A percentile compares a stretch with the other conserved stretches of the same genome.
These are phyloP conservation scores for Beauveria caledonica DNA, from an alignment of 2,329 filamentous ascomycete genomes.

Conservation along the genomic window DNA sequence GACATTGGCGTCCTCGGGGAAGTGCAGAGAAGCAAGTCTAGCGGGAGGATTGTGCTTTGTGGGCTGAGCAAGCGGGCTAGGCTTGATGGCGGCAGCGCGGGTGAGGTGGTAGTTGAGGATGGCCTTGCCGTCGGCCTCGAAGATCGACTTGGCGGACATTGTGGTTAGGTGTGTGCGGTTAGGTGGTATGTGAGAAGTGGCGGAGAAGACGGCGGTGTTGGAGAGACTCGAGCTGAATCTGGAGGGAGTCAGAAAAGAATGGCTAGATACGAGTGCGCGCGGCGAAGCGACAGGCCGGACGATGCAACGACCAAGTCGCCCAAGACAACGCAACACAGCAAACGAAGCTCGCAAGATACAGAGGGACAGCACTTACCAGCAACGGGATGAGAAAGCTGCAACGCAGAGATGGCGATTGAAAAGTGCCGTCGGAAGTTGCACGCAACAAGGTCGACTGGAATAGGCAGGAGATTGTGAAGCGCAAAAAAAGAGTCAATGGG, in stretches of 20 bases:
- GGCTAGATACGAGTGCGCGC: not conserved
- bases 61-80: conserved; percentile 77
- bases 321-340: not conserved
- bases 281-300: not conserved
- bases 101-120: conserved; percentile 99
- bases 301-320: not conserved
- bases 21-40: conserved; percentile 86
- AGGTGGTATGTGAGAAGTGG: conserved; percentile 16
- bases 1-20: conserved; percentile 79
- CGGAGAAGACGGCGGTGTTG: not conserved
- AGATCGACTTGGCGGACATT: conserved; percentile 75
- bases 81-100: conserved; percentile 94
- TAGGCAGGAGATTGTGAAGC: not conserved
- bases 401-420: not conserved
- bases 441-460: not conserved
- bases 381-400: not conserved
- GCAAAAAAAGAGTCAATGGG: conserved; percentile 6
- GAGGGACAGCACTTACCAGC: not conserved
- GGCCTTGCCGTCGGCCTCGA: conserved; percentile 99
- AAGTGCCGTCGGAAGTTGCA: not conserved
- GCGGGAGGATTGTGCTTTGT: conserved; percentile 86
- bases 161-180: conserved; percentile 20
- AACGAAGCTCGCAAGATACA: not conserved
- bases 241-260: conserved; percentile 8
- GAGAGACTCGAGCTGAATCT: not conserved